These are phyloP conservation scores for Fusarium heterosporum DNA, from an alignment of 2,329 filamentous ascomycete genomes.

Conservation along the genomic window DNA sequence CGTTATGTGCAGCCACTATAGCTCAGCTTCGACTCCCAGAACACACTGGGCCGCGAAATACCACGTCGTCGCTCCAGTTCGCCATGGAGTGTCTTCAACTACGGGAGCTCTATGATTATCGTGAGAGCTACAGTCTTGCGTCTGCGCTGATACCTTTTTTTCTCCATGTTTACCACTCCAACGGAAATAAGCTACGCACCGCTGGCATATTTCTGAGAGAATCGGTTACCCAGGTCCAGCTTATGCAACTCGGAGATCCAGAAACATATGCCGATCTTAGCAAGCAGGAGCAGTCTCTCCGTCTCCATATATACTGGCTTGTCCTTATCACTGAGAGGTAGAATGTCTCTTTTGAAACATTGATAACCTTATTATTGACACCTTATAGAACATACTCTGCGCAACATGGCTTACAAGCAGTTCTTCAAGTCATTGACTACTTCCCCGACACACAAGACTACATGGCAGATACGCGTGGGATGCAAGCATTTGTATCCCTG, in stretches of 20 bases:
- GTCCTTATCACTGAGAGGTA: constrained; percentile 44
- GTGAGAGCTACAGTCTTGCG: constrained; percentile 33
- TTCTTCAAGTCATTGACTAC: constrained; percentile 41
- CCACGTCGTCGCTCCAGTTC: constrained; percentile 33
- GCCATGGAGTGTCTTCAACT: constrained; percentile 32
- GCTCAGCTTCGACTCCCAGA: constrained; percentile 45
- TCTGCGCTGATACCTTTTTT: constrained; percentile 47
- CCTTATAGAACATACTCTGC: constrained; percentile 36
- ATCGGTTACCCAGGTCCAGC: constrained; percentile 42
- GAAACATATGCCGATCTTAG: constrained; percentile 34
- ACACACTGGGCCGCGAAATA: constrained; percentile 29
- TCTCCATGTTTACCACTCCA: constrained; percentile 47
- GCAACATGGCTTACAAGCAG: constrained; percentile 40
- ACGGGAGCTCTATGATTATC: constrained; percentile 42
- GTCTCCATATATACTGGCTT: constrained; percentile 43
- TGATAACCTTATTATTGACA: not conserved
- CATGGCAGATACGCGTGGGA: constrained; percentile 25
- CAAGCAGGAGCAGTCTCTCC: constrained; percentile 35
- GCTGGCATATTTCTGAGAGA: constrained; percentile 43
- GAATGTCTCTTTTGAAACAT: rapidly evolving
- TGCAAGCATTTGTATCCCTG: constrained; percentile 41
- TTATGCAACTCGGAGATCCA: constrained; percentile 38
- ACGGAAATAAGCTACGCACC: constrained; percentile 45
- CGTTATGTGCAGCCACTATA: constrained; percentile 46
- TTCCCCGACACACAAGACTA: constrained; percentile 37